Conservation (phyloP, 2,329 filamentous ascomycete genomes). For the Colletotrichum coccodes region DNA sequence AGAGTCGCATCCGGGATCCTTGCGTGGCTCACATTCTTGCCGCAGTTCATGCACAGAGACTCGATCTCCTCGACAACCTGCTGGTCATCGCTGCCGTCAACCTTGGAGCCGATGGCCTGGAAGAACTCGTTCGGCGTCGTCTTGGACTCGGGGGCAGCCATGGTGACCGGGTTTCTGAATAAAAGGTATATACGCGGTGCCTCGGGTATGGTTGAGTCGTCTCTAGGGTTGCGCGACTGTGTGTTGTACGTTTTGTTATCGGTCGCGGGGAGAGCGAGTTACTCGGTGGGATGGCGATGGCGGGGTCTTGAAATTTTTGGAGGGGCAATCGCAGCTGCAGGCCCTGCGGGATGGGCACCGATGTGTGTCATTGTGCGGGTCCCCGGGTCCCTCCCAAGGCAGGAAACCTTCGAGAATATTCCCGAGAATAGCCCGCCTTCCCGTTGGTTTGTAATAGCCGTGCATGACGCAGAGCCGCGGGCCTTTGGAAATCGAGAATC, state of each 20-base stretch:
- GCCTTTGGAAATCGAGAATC: not conserved
- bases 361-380: slow-evolving; percentile 32
- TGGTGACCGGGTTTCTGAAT: slow-evolving; percentile 40
- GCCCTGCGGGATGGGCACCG: slow-evolving; percentile 24
- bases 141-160: slow-evolving; percentile 53
- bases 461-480: not conserved
- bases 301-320: slow-evolving; percentile 38
- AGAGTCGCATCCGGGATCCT: not conserved
- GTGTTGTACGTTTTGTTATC: slow-evolving; percentile 19
- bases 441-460: slow-evolving; percentile 11
- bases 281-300: slow-evolving; percentile 33
- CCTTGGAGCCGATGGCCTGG: slow-evolving; percentile 71
- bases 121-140: slow-evolving; percentile 64
- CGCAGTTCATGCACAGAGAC: slow-evolving; percentile 88
- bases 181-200: not conserved
- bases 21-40: slow-evolving; percentile 70
- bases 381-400: slow-evolving; percentile 10
- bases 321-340: slow-evolving; percentile 36
- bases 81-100: slow-evolving; percentile 60
- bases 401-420: slow-evolving; percentile 35
- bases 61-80: slow-evolving; percentile 75
- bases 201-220: not conserved
- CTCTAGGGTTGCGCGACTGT: not conserved
- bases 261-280: slow-evolving; percentile 11
- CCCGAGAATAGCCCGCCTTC: slow-evolving; percentile 25